phyloP scores from a whole-genome alignment of 208 protist species.

The Crithidia sp. region DNA sequence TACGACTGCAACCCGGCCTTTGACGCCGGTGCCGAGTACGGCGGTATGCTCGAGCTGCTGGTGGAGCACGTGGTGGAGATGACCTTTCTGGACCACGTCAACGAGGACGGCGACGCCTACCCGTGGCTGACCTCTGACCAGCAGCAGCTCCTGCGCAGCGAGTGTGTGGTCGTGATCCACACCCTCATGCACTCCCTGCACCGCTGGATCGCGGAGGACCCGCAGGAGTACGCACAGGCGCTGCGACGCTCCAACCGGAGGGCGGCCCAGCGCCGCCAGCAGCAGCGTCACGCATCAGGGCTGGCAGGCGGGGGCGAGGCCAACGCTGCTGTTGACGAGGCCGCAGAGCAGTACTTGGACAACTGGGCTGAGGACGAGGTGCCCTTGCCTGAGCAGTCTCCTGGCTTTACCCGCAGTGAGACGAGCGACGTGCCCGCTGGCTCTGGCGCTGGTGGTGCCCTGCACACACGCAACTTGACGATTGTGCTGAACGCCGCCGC shows the following conservation, averaged over 20 bases:
- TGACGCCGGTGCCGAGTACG: conserved; percentile 67
- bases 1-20: conserved; percentile 88
- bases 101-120: conserved; percentile 37
- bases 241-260: conserved; percentile 8
- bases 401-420: no score
- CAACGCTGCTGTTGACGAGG: conserved; percentile 13
- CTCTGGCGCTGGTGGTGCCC: background rate
- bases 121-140: conserved; percentile 76
- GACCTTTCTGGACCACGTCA: conserved; percentile 57
- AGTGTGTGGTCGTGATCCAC: conserved; percentile 70
- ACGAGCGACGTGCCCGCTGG: no score
- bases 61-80: conserved; percentile 76
- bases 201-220: conserved; percentile 82
- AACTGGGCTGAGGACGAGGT: conserved; percentile 36
- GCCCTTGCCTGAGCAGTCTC: background rate
- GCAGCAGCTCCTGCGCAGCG: conserved; percentile 74
- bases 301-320: background rate
- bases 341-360: conserved; percentile 45
- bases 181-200: conserved; percentile 66
- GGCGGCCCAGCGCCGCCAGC: conserved; percentile 11
- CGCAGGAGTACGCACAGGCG: conserved; percentile 49
- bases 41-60: conserved; percentile 81
- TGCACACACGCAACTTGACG: conserved; percentile 12
- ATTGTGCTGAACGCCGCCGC: conserved; percentile 8
- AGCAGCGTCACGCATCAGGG: conserved; percentile 1